Evolutionary conservation across 176 grass and related monocot species (phyloP).

Genomic region (Areca catechu): DNA sequence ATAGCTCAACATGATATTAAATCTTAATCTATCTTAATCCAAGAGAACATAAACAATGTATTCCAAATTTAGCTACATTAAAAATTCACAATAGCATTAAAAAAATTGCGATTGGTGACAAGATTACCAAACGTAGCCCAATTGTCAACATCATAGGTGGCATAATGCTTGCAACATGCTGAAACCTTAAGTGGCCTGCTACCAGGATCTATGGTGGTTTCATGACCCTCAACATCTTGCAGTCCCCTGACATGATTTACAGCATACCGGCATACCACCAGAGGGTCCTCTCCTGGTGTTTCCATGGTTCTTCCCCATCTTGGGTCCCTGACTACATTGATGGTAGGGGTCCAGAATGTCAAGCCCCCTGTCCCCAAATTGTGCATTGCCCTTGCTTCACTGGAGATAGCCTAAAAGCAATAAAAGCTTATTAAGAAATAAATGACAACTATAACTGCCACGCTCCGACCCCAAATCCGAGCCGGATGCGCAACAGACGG

Average conservation of each 20-base stretch:
- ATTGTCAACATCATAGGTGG: slow-evolving; percentile 57
- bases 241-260: slow-evolving; percentile 48
- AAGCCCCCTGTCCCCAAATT: slow-evolving; percentile 46
- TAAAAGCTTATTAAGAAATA: too few relatives aligned
- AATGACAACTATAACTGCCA: too few relatives aligned
- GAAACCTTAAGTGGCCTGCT: slow-evolving; percentile 28
- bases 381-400: slow-evolving; percentile 8
- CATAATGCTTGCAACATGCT: slow-evolving; percentile 70
- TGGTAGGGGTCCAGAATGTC: slow-evolving; percentile 61
- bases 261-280: slow-evolving; percentile 33
- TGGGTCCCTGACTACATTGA: slow-evolving; percentile 68
- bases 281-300: slow-evolving; percentile 66
- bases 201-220: neutral
- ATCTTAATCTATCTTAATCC: too few relatives aligned
- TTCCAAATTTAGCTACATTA: too few relatives aligned
- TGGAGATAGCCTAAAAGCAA: slow-evolving; percentile 5
- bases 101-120: slow-evolving; percentile 22
- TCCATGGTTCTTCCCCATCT: slow-evolving; percentile 70
- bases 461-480: too few relatives aligned
- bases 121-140: slow-evolving; percentile 26
- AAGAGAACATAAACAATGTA: too few relatives aligned
- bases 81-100: slow-evolving; percentile 23
- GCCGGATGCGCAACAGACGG: too few relatives aligned
- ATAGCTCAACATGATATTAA: too few relatives aligned
- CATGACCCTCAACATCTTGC: slow-evolving; percentile 22